phyloP scores from a whole-genome alignment of 2,329 filamentous ascomycete species.

The Claviceps capensis region DNA sequence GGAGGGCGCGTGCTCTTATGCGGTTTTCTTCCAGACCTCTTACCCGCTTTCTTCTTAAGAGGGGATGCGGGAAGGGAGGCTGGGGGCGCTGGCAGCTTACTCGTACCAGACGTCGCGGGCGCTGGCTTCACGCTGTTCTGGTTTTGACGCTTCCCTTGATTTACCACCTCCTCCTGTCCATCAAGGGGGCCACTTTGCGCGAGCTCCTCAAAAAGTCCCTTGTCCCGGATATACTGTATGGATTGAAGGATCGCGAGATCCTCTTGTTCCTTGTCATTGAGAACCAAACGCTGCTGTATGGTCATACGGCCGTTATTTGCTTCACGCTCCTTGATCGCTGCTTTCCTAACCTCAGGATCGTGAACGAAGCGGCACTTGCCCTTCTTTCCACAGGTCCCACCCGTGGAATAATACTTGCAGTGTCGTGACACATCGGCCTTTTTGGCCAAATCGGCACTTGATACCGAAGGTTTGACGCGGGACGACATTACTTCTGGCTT shows the following conservation, averaged over 20 bases:
- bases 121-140: slow-evolving; percentile 5
- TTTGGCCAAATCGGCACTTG: slow-evolving; percentile 33
- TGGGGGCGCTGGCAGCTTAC: slow-evolving; percentile 24
- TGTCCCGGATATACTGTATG: slow-evolving; percentile 50
- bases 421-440: slow-evolving; percentile 50
- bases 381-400: slow-evolving; percentile 57
- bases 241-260: slow-evolving; percentile 52
- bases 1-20: background rate
- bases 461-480: slow-evolving; percentile 20
- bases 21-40: background rate
- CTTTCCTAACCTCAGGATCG: slow-evolving; percentile 48
- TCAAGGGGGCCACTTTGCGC: slow-evolving; percentile 7
- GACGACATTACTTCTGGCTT: slow-evolving; percentile 44
- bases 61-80: slow-evolving; percentile 24
- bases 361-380: slow-evolving; percentile 64
- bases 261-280: slow-evolving; percentile 57
- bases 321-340: slow-evolving; percentile 49
- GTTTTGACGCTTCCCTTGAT: slow-evolving; percentile 8
- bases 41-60: slow-evolving; percentile 18
- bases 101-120: slow-evolving; percentile 9
- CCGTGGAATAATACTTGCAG: slow-evolving; percentile 59
- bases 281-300: slow-evolving; percentile 48
- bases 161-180: slow-evolving; percentile 6
- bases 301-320: slow-evolving; percentile 53
- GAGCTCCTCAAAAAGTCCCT: slow-evolving; percentile 32